A percentile compares a stretch with the other conserved stretches of the same genome.
These are phyloP conservation scores for Agrostemma githago DNA, from an alignment of 148 eudicot species.

Conservation along the genomic window DNA sequence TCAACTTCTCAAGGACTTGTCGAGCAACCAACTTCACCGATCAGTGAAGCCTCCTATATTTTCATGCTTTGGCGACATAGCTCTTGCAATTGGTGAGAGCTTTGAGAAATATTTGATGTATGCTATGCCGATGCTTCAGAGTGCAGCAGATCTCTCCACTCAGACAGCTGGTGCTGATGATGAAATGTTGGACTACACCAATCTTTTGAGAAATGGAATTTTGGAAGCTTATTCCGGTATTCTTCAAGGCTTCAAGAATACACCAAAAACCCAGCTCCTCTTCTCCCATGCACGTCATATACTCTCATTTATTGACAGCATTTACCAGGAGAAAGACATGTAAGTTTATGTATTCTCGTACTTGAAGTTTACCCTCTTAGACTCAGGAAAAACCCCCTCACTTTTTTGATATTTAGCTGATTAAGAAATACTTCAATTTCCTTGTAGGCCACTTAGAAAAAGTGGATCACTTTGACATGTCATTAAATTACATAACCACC, in stretches of 20 bases:
- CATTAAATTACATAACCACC: not conserved
- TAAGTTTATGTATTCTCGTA: constrained; percentile 33
- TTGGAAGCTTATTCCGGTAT: constrained; percentile 90
- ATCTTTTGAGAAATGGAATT: constrained; percentile 74
- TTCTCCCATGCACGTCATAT: constrained; percentile 74
- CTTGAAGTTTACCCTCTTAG: not conserved
- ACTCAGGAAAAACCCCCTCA: not conserved
- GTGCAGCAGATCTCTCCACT: constrained; percentile 77
- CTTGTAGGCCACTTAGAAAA: not conserved
- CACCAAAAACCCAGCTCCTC: constrained; percentile 68
- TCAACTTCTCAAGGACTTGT: constrained; percentile 81
- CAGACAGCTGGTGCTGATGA: constrained; percentile 69
- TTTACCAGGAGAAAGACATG: constrained; percentile 89
- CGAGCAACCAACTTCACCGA: constrained; percentile 82
- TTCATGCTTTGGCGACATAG: constrained; percentile 89
- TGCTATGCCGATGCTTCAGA: constrained; percentile 94
- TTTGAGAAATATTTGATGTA: constrained; percentile 89
- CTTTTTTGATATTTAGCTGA: not conserved
- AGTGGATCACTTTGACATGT: not conserved
- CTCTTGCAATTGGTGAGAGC: constrained; percentile 88
- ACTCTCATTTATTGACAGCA: constrained; percentile 73
- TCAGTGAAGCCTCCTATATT: constrained; percentile 96
- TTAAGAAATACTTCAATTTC: not conserved
- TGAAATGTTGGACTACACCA: constrained; percentile 72
- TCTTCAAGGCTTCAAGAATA: constrained; percentile 84